Base-by-base conservation (phyloP, 495 filamentous ascomycete species). In the Letharia lupina region DNA sequence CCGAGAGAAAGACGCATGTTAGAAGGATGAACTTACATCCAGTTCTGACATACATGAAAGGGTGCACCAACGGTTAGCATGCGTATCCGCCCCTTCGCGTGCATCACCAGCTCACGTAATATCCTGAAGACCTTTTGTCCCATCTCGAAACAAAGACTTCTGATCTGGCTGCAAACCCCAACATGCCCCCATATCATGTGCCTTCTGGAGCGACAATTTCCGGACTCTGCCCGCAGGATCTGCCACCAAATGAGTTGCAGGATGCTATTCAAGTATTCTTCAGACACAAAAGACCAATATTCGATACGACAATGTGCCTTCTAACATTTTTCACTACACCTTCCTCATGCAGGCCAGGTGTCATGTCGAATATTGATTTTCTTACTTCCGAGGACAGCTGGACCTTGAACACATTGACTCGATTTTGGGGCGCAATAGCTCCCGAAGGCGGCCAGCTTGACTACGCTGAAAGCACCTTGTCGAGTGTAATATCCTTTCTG, bases 31-130 rank as follows among this genome's bases (percentile, higher is more conserved):
- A 62, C 28, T 15, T 45, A 11, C 61, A 67, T 42, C 67, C 64
- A 40, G 67, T 72, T 23, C 61, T 72, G 40, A 68, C 59, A 20
- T 64, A 64, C 68, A 9, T 71, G 52, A 56, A 60, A 57, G 64
- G 63, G 41, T 60, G 50, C 37, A 58, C 67, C 33, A 59, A 64
- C 54, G 62, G 70, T 71, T 44, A 65, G 70, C 59, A 33, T 64
- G 12, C 33, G 63, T 39, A 57, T 39, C 41, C 58, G 64, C 33
- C 42, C 62, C n/a, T 67, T 20, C 44, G 67, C 37, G 41, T 69
- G 15, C 66, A 64, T 60, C 54, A 62, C 50, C 63, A 68, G 13
- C 71, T 76, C 7, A 73, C 16, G 16, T 59, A 60, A 65, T 50
- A 12, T 45, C 64, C 47, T 65, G 44, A 68, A 61, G 61, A 70